Base-by-base conservation (phyloP, 257 asterid species). In the Forsythia viridissima region DNA sequence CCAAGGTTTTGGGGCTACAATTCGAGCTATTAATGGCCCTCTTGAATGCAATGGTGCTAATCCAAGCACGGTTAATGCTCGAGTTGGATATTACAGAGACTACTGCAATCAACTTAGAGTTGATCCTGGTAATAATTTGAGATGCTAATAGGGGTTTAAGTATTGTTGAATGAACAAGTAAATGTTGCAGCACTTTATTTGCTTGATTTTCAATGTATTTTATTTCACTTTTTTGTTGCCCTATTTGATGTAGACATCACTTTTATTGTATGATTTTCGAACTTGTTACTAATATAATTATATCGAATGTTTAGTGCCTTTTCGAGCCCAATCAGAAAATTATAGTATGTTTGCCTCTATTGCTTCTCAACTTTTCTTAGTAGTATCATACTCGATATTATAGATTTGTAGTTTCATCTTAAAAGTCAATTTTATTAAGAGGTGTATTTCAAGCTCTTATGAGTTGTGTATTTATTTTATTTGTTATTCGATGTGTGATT, bases 91-190 rank as follows among this genome's bases (percentile, higher is more conserved):
- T 48, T 85, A 76, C 36, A 74, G 21, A 36, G 76, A 85, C 55
- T 85, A 82, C 51, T 85, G 88, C 51, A 71, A 73, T 4, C 80
- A 82, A 79, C 78, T 82, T n/a, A 68, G 77, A 24, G 84, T 85
- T 75, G 71, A 73, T 3, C 73, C 82, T 16, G 88, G 86, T 10
- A 71, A 7, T 72, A 71, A 84, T 57, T 55, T 79, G 21, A 63
- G 82, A 68, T 79, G 82, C 57, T 76, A 42, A 44, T 44, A 8
- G 51, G 51, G 51, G 15, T 13, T 2, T 44, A 3, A 2, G 51
- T 44, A 44, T 10, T 44, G 51, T 44, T 44, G 15, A 44, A 44
- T 44, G 15, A 44, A 43, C 10, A 43, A 43, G 48, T 43, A 1
- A 43, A 43, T 40, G 52, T 46, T 10, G 16, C 3, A 46, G 52